phyloP scores from a whole-genome alignment of 2,329 filamentous ascomycete genomes.

The Zymoseptoria ardabiliae region DNA sequence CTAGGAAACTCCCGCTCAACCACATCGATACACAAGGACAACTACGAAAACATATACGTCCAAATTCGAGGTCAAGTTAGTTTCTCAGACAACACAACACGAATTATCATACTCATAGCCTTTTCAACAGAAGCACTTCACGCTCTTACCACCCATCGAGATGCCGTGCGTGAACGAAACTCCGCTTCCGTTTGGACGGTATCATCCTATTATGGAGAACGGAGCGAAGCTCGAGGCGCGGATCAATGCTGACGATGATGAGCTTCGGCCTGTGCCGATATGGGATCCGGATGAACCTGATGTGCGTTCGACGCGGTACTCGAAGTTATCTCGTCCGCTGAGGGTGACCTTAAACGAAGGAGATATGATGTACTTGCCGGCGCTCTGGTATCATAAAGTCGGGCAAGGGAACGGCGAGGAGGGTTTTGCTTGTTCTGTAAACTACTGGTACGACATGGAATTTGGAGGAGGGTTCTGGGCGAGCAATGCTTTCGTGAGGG shows the following conservation, averaged over 20 bases:
- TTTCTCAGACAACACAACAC: conserved; percentile 7
- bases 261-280: conserved; percentile 56
- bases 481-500: conserved; percentile 44
- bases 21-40: conserved; percentile 72
- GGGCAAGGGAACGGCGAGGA: conserved; percentile 61
- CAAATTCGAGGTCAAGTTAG: conserved; percentile 54
- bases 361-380: conserved; percentile 76
- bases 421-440: conserved; percentile 68
- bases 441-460: conserved; percentile 84
- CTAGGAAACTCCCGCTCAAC: conserved; percentile 64
- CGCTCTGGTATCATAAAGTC: conserved; percentile 82
- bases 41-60: conserved; percentile 79
- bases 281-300: conserved; percentile 64
- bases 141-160: conserved; percentile 63
- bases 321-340: conserved; percentile 52
- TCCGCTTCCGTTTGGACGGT: conserved; percentile 51
- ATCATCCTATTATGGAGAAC: conserved; percentile 35
- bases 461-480: conserved; percentile 64
- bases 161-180: conserved; percentile 63
- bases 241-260: conserved; percentile 32
- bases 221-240: conserved; percentile 25
- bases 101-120: too few species aligned
- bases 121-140: conserved; percentile 56
- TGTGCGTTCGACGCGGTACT: conserved; percentile 49
- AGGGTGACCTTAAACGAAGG: conserved; percentile 63